A percentile compares a stretch with the other conserved stretches of the same genome.
Conservation (phyloP, 148 eudicot species). For the Rhododendron vialii region DNA sequence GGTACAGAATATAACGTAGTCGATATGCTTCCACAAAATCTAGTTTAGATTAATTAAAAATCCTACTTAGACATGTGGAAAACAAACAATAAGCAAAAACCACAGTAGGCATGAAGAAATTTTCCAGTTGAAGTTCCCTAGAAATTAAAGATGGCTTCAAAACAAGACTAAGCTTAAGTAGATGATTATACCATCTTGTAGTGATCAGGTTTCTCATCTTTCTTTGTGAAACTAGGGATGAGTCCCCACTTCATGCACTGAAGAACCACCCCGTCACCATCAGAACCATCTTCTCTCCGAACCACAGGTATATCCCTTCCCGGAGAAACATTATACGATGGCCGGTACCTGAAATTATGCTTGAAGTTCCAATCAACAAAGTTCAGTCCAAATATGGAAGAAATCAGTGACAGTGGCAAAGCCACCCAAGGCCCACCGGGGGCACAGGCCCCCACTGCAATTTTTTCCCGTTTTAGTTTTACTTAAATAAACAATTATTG, state of each 20-base stretch:
- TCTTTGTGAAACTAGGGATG: constrained; percentile 89
- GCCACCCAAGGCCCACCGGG: too few species aligned
- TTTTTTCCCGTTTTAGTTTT: too few species aligned
- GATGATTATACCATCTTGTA: constrained; percentile 63
- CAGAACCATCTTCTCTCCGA: constrained; percentile 58
- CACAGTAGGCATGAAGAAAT: background rate
- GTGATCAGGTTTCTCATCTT: constrained; percentile 86
- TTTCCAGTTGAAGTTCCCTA: background rate
- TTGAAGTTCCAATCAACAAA: too few species aligned
- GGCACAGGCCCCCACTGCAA: constrained; percentile 22
- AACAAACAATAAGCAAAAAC: background rate
- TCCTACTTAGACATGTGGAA: background rate
- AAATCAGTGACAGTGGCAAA: too few species aligned
- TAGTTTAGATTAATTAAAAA: background rate
- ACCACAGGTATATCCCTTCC: constrained; percentile 76
- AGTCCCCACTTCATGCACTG: constrained; percentile 99
- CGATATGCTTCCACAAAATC: background rate
- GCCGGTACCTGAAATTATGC: too few species aligned
- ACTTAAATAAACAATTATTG: too few species aligned
- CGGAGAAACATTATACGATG: constrained; percentile 59
- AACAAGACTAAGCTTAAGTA: background rate
- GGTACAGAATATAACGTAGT: background rate
- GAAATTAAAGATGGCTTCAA: background rate
- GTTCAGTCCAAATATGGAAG: too few species aligned
- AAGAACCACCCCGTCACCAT: constrained; percentile 41